Conservation (phyloP, 805 yeast species). For the Kodamaea laetipori region DNA sequence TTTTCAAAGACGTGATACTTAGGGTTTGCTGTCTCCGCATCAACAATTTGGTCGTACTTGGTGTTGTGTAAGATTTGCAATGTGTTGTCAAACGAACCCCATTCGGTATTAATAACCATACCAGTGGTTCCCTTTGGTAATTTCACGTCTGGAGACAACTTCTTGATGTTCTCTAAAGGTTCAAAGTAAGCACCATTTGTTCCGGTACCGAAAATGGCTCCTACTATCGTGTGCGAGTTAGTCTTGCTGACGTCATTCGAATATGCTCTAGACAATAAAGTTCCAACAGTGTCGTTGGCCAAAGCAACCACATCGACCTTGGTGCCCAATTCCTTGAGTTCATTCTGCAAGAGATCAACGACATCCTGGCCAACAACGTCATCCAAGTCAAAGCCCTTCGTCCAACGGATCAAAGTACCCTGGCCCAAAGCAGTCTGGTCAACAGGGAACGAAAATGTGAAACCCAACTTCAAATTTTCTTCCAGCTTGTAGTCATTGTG, state of each 20-base stretch:
- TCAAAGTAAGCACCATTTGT: slow-evolving; percentile 96
- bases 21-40: slow-evolving; percentile 72
- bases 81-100: slow-evolving; percentile 96
- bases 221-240: slow-evolving; percentile 76
- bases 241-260: slow-evolving; percentile 61
- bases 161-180: slow-evolving; percentile 68
- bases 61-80: slow-evolving; percentile 75
- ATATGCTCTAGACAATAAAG: slow-evolving; percentile 85
- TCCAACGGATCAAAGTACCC: slow-evolving; percentile 91
- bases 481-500: slow-evolving; percentile 49
- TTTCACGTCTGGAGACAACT: slow-evolving; percentile 41
- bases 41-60: slow-evolving; percentile 72
- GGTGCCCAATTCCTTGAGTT: slow-evolving; percentile 58
- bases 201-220: slow-evolving; percentile 96
- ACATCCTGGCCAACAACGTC: slow-evolving; percentile 88
- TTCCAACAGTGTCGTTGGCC: slow-evolving; percentile 96
- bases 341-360: slow-evolving; percentile 68
- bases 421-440: slow-evolving; percentile 76
- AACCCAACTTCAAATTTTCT: slow-evolving; percentile 69
- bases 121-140: slow-evolving; percentile 50
- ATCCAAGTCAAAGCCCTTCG: slow-evolving; percentile 86
- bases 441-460: slow-evolving; percentile 93
- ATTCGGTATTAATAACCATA: slow-evolving; percentile 94
- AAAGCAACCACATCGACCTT: slow-evolving; percentile 81
- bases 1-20: slow-evolving; percentile 93